phyloP scores from a whole-genome alignment of 257 asterid genomes.

The Ilex asprella region DNA sequence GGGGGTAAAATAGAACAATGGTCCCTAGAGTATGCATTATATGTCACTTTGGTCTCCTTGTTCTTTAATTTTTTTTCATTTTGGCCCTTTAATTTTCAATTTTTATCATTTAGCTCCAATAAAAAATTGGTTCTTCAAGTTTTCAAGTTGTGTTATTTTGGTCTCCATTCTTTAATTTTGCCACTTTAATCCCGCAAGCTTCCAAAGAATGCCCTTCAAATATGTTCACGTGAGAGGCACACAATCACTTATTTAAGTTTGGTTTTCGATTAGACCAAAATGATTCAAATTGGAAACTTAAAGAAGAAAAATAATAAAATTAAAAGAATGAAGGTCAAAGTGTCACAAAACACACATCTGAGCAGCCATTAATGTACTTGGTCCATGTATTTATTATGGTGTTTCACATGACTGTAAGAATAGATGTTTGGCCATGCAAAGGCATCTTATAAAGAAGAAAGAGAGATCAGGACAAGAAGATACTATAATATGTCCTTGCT shows the following conservation, averaged over 20 bases:
- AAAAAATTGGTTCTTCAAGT: too few species aligned
- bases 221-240: neutral
- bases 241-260: constrained; percentile 14
- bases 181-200: too few species aligned
- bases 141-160: too few species aligned
- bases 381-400: neutral
- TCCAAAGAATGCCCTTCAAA: neutral
- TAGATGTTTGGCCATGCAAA: constrained; percentile 33
- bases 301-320: too few species aligned
- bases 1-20: too few species aligned
- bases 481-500: constrained; percentile 22
- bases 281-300: neutral
- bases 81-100: too few species aligned
- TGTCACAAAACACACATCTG: neutral
- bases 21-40: too few species aligned
- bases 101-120: too few species aligned
- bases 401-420: constrained; percentile 13
- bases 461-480: neutral
- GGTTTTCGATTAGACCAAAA: constrained; percentile 9
- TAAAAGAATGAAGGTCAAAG: neutral
- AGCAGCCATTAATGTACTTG: neutral
- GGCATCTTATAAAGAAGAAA: constrained; percentile 23
- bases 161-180: too few species aligned
- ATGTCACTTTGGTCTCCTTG: too few species aligned
- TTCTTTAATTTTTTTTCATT: too few species aligned